Conservation (phyloP, 78 protist species). For the Monocercomonoides exilis region DNA sequence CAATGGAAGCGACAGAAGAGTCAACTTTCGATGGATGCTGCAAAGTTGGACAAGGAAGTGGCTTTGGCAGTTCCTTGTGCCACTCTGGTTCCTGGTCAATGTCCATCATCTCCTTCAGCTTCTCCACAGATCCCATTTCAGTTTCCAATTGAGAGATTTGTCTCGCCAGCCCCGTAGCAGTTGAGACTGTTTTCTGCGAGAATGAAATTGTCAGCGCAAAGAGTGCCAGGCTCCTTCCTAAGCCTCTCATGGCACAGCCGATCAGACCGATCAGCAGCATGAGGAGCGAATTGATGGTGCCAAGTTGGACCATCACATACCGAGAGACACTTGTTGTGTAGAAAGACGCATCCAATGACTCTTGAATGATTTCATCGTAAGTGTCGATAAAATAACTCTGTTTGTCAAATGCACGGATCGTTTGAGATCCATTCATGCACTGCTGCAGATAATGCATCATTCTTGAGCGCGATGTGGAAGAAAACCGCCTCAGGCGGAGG, state of each 20-base stretch:
- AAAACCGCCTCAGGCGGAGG: neutral
- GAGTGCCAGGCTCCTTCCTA: neutral
- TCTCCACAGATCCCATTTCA: conserved; percentile 50
- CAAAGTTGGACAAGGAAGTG: neutral
- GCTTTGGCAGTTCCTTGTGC: neutral
- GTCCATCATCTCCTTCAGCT: neutral
- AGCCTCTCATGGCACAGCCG: neutral
- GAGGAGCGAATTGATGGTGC: neutral
- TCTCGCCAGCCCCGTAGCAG: neutral
- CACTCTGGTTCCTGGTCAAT: neutral
- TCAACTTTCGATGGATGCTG: neutral
- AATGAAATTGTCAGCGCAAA: neutral
- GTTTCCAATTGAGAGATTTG: conserved; percentile 42
- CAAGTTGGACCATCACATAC: neutral
- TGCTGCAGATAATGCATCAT: neutral
- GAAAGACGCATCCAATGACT: neutral
- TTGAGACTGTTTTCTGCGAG: neutral
- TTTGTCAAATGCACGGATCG: conserved; percentile 21
- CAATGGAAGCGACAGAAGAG: neutral
- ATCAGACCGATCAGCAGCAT: neutral
- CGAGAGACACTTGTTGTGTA: too few species aligned
- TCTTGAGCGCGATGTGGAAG: neutral
- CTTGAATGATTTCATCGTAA: neutral
- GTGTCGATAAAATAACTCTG: neutral
- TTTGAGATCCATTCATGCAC: neutral